These are phyloP conservation scores for Platanthera zijinensis DNA, from an alignment of 106 monocot species.

Conservation along the genomic window DNA sequence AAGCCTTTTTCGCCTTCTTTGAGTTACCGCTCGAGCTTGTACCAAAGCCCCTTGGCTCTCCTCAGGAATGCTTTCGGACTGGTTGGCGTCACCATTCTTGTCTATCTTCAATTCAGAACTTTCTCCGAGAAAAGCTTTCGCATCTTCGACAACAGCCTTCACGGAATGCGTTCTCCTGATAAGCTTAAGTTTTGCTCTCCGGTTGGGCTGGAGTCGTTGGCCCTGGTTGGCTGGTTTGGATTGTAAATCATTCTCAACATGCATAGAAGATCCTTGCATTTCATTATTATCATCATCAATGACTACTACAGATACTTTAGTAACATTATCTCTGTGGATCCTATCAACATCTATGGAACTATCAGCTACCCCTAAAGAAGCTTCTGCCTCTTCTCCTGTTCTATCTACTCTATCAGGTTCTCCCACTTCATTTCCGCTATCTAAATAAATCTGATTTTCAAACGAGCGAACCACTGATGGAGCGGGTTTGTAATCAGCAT, in stretches of 20 bases:
- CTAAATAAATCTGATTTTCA: slow-evolving; percentile 22
- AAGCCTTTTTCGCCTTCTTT: slow-evolving; percentile 36
- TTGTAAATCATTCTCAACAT: slow-evolving; percentile 20
- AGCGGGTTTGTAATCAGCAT: slow-evolving; percentile 19
- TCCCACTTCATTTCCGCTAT: slow-evolving; percentile 12
- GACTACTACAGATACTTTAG: slow-evolving; percentile 1
- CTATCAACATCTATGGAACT: slow-evolving; percentile 25
- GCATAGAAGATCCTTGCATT: slow-evolving; percentile 24
- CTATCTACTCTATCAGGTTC: slow-evolving; percentile 15
- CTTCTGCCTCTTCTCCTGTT: slow-evolving; percentile 23
- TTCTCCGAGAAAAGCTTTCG: slow-evolving; percentile 44
- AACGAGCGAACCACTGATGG: slow-evolving; percentile 18
- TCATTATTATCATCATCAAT: slow-evolving; percentile 29
- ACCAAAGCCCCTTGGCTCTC: slow-evolving; percentile 38
- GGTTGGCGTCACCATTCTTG: slow-evolving; percentile 17
- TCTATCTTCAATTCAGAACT: slow-evolving; percentile 21
- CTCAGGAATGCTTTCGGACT: slow-evolving; percentile 17
- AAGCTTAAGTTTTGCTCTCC: slow-evolving; percentile 27
- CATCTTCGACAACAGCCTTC: slow-evolving; percentile 55
- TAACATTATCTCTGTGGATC: slow-evolving; percentile 21
- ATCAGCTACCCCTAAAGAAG: slow-evolving; percentile 46
- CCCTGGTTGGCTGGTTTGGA: slow-evolving; percentile 23
- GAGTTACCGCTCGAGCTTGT: slow-evolving; percentile 5
- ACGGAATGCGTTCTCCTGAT: slow-evolving; percentile 41
- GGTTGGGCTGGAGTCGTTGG: slow-evolving; percentile 14